Evolutionary conservation across 495 filamentous ascomycete species (phyloP), one percentile per base, ranked within the genome.

Genomic region (Hypoxylon fragiforme): DNA sequence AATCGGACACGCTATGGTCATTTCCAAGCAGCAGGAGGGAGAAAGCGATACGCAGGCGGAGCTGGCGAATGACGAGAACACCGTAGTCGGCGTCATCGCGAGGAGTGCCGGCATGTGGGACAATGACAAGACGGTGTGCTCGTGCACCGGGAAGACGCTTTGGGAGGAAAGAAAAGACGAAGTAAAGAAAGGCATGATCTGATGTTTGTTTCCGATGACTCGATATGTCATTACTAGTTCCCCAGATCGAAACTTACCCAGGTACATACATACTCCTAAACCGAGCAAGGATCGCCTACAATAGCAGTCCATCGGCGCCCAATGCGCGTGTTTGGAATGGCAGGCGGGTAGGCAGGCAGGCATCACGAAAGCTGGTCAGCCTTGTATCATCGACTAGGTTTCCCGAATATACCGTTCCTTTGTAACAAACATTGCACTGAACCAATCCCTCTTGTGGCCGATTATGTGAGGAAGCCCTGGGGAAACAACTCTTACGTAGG

Each of bases 151-250:
- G 2, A 97, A 98, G 84, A 97, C 91, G 60, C 79, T 98, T 24
- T 98, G 94, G 94, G 87, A 97, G 71, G 94, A 98, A 77, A 81
- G 94, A 66, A 86, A 85, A 75, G 92, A 97, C 66, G 87, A 95
- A 73, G 84, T 91, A 37, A 77, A 73, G 37, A 88, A 86, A 73
- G 94, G 94, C 5, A 97, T 98, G 88, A 70, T 86, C 41, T 61
- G 21, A 61, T 45, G n/a, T 41, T 42, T 31, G 28, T n/a, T n/a
- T n/a, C n/a, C n/a, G 13, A 50, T 28, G 31, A 30, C 36, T 32
- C 55, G 44, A 28, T 35, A 45, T 34, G 14, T n/a, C 34, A n/a
- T n/a, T n/a, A n/a, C n/a, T n/a, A n/a, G n/a, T n/a, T n/a, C n/a
- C n/a, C n/a, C n/a, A n/a, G n/a, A n/a, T n/a, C n/a, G n/a, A n/a